Evolutionary conservation across 1,284 basidiomycete genomes (phyloP), one percentile per base, ranked within the genome.

Genomic region (Xerocomus amazonicus): DNA sequence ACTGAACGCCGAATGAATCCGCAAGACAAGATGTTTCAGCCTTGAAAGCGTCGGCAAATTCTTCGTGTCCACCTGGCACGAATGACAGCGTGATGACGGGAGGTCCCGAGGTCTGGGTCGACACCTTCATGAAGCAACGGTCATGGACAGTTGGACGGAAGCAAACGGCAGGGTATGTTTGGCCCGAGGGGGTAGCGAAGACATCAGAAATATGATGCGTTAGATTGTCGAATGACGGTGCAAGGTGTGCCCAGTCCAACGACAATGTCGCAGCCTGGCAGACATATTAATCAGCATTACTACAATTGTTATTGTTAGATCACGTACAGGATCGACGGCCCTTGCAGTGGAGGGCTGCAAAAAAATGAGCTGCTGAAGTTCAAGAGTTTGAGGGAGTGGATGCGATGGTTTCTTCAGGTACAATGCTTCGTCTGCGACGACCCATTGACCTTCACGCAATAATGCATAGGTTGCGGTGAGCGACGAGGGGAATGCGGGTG

Each of bases 281-380:
- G 42, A 27, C 4, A 6, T 12, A 9, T 45, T 41, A 26, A 49
- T 51, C 32, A 62, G 54, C n/a, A 4, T 36, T 33, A 28, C 14
- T 34, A 51, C 17, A 35, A n/a, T 6, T 2, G 19, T 13, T 14
- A 31, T 31, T 16, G 26, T 41, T 10, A 14, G 33, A 19, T 26
- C 14, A 52, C 73, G 49, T 54, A 76, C 73, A 55, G 65, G 63
- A 36, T 63, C 67, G 14, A 56, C 53, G 51, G 62, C 64, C 49
- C 66, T 58, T 34, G 47, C 47, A 4, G 62, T 48, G 80, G 78
- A 23, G 19, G 19, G 19, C 17, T 79, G 68, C 9, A 76, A 72
- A 58, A 88, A 79, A 14, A 84, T 66, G 31, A 90, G 61, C 57
- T 85, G 84, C 65, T 86, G 82, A 29, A 89, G 60, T 57, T 87